These are phyloP conservation scores for Penicillium sp. DNA, from an alignment of 2,329 filamentous ascomycete genomes.

Conservation along the genomic window DNA sequence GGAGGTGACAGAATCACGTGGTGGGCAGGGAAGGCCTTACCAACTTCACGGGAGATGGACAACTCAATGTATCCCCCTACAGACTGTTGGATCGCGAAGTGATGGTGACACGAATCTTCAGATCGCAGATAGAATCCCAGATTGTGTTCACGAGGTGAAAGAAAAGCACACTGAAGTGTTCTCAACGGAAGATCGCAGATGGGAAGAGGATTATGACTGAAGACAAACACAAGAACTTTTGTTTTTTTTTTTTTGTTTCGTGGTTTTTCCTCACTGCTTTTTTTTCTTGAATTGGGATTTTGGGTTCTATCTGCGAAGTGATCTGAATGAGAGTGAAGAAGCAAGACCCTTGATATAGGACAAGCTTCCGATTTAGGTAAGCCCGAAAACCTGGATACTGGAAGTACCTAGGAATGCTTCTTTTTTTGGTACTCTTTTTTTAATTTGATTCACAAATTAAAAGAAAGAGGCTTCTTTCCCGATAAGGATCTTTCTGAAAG, in stretches of 20 bases:
- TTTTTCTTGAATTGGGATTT: conserved; percentile 21
- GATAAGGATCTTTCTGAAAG: not conserved
- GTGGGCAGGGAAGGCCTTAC: conserved; percentile 43
- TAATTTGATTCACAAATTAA: conserved; percentile 10
- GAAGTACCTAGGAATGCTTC: not conserved
- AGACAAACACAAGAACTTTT: too few relatives aligned
- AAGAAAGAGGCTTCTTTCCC: conserved; percentile 7
- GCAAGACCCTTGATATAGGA: conserved; percentile 13
- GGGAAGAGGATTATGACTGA: conserved; percentile 14
- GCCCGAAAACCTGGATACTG: conserved; percentile 10
- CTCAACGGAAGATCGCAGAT: conserved; percentile 25
- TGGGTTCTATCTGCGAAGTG: conserved; percentile 30
- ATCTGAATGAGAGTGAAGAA: conserved; percentile 33
- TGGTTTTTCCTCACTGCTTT: conserved; percentile 17
- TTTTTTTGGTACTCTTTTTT: conserved; percentile 25
- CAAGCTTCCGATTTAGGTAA: conserved; percentile 21
- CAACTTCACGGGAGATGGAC: conserved; percentile 81
- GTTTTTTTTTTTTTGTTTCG: conserved; percentile 23
- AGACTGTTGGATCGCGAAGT: conserved; percentile 19
- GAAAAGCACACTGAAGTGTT: conserved; percentile 47
- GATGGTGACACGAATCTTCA: conserved; percentile 16
- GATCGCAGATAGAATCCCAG: conserved; percentile 9
- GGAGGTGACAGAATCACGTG: conserved; percentile 16
- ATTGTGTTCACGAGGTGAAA: conserved; percentile 16
- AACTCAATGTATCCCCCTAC: conserved; percentile 93